Conservation (phyloP, 306 rosid species). For the Vigna nakashimae region DNA sequence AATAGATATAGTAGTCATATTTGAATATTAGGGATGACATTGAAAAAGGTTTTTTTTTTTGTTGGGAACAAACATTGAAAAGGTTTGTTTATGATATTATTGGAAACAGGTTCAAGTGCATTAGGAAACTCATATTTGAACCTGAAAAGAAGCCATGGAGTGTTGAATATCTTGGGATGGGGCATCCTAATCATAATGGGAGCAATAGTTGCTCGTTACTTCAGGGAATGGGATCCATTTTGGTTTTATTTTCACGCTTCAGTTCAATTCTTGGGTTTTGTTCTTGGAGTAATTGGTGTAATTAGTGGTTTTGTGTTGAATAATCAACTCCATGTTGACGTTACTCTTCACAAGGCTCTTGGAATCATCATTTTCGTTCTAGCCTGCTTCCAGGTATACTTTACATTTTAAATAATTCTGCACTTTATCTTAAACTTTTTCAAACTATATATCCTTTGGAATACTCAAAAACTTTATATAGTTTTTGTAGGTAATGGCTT, state of each 20-base stretch:
- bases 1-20: not conserved
- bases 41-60: not conserved
- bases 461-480: not conserved
- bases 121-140: conserved; percentile 33
- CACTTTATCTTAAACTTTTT: not conserved
- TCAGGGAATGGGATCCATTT: conserved; percentile 61
- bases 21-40: not conserved
- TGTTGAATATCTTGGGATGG: conserved; percentile 77
- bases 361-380: conserved; percentile 72
- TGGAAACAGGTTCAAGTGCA: conserved; percentile 55
- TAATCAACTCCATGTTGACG: conserved; percentile 48
- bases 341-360: conserved; percentile 62
- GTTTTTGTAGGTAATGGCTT: conserved; percentile 61
- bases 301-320: conserved; percentile 58
- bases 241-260: conserved; percentile 72
- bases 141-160: conserved; percentile 73
- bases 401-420: not conserved
- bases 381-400: conserved; percentile 66
- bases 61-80: no score
- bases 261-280: conserved; percentile 64
- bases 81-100: not conserved
- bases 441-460: not conserved
- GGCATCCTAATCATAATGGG: conserved; percentile 74
- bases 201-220: conserved; percentile 68
- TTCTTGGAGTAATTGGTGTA: conserved; percentile 64